Evolutionary conservation across 768 basidiomycete genomes (phyloP), one percentile per base, ranked within the genome.

Genomic region (Naganishia randhawae): DNA sequence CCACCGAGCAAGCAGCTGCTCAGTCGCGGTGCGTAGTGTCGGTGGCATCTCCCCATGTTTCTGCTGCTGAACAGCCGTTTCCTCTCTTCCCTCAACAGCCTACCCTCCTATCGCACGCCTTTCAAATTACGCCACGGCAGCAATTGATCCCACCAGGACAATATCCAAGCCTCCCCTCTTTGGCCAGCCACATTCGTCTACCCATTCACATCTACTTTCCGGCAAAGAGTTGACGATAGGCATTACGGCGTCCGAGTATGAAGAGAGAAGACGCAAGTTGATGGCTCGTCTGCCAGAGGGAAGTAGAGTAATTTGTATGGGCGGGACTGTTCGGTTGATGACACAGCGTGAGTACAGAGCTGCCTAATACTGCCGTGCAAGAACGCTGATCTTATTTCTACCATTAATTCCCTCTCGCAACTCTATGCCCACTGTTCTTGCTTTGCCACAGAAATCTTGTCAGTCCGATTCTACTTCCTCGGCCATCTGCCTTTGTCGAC

Each of bases 131-230:
- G n/a, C 45, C 3, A 48, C 45, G 19, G n/a, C 19, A 22, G 45
- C 45, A 48, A 22, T 17, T 19, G 5, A 8, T 52, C 31, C 51
- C 6, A 16, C 27, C 11, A 31, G 29, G 8, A 22, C 57, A 22
- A n/a, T 29, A 42, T 25, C 63, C 52, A 93, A 92, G 79, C 91
- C 91, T 2, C 87, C 91, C 8, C 79, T 81, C 35, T 89, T 86
- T 73, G 92, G 92, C 0, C 93, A 95, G 76, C 91, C 93, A 0
- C 82, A 88, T 13, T 84, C 83, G 22, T 81, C 82, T 25, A 90
- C 90, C 0, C 93, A 96, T 77, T 88, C 92, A 0, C 91, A 95
- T 80, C 85, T 96, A 32, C 31, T 68, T 27, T 85, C 92, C 45
- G 75, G 81, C 64, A 80, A 83, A 0, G 82, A 96, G 68, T 81